Percentiles rank a stretch among this genome's conserved stretches.
Evolutionary conservation across 345 rosid genomes (phyloP).

Genomic region (Brassica napus): Da-Ae NC_063447.1:46232001-46232500

Average conservation of each 20-base stretch:
- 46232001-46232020: slow-evolving; percentile 74
- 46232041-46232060: slow-evolving; percentile 90
- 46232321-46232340: slow-evolving; percentile 56
- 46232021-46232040: slow-evolving; percentile 98
- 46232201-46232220: slow-evolving; percentile 61
- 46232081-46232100: slow-evolving; percentile 58
- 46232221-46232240: slow-evolving; percentile 87
- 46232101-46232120: slow-evolving; percentile 77
- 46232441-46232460: not conserved
- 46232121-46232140: slow-evolving; percentile 88
- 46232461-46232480: not conserved
- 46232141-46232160: slow-evolving; percentile 92
- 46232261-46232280: slow-evolving; percentile 91
- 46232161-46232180: slow-evolving; percentile 85
- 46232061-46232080: slow-evolving; percentile 88
- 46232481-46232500: not conserved
- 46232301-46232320: slow-evolving; percentile 82
- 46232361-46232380: not conserved
- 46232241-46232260: slow-evolving; percentile 96
- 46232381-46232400: not conserved
- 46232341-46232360: not conserved
- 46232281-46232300: slow-evolving; percentile 69
- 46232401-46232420: not conserved
- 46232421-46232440: not conserved
- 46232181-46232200: slow-evolving; percentile 86